phyloP scores from a whole-genome alignment of 768 basidiomycete species.

The Auricularia cornea region DNA sequence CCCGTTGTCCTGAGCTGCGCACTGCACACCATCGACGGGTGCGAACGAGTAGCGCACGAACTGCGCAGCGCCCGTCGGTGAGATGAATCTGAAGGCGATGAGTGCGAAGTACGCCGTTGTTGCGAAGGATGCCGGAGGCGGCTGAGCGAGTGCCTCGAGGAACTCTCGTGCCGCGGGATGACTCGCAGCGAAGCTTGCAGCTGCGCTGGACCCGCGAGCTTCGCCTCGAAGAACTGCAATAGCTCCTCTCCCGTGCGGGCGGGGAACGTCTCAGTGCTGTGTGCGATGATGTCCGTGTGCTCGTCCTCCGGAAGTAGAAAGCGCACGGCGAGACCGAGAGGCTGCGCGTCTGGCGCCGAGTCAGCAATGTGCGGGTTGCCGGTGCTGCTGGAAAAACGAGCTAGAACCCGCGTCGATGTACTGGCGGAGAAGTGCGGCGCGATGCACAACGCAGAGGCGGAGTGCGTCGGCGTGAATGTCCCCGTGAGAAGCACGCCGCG shows the following conservation, averaged over 20 bases:
- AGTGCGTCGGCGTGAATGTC: conserved; percentile 8
- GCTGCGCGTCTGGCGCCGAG: conserved; percentile 13
- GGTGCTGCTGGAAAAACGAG: conserved; percentile 12
- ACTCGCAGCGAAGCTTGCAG: no score
- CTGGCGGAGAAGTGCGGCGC: conserved; percentile 7
- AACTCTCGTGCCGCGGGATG: conserved; percentile 6
- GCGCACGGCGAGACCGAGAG: conserved; percentile 12
- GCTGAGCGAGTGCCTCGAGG: conserved; percentile 11
- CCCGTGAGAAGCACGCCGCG: conserved; percentile 9
- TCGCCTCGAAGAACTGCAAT: conserved; percentile 10
- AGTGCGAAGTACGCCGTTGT: conserved; percentile 8
- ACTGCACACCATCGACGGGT: conserved; percentile 3
- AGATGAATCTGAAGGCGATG: conserved; percentile 13
- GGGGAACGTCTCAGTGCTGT: conserved; percentile 13
- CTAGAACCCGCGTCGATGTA: conserved; percentile 2
- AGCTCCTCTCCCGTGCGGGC: conserved; percentile 9
- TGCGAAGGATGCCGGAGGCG: conserved; percentile 8
- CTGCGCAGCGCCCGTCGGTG: conserved; percentile 5
- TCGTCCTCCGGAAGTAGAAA: conserved; percentile 6
- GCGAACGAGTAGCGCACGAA: conserved; percentile 8
- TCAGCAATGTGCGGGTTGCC: conserved; percentile 12
- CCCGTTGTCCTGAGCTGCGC: not conserved
- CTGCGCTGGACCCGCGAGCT: not conserved
- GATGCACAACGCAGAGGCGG: conserved; percentile 3
- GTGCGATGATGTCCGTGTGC: conserved; percentile 16